These are phyloP conservation scores for Aristolochia contorta DNA, from an alignment of 164 flowering plant genomes.

Conservation along the genomic window DNA sequence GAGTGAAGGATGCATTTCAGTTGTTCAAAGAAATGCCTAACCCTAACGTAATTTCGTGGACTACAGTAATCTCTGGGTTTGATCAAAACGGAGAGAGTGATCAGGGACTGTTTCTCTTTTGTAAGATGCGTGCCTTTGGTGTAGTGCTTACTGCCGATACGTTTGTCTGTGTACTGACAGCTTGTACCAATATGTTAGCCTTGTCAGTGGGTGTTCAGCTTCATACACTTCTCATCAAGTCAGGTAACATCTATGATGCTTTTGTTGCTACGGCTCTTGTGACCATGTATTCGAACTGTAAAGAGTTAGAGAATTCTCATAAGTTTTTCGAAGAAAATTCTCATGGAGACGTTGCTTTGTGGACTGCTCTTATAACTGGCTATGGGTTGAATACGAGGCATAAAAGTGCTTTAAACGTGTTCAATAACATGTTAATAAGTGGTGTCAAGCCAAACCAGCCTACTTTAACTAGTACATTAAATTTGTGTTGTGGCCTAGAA, in stretches of 20 bases:
- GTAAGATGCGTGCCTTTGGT: constrained; percentile 3
- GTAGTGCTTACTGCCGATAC: constrained; percentile 11
- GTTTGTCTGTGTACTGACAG: constrained; percentile 10
- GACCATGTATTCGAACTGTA: constrained; percentile 14
- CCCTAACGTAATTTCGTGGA: constrained; percentile 15
- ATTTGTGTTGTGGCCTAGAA: constrained; percentile 11
- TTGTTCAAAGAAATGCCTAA: constrained; percentile 9
- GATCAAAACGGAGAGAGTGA: constrained; percentile 6
- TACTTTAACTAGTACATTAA: constrained; percentile 15
- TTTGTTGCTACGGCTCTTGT: constrained; percentile 11
- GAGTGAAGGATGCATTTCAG: constrained; percentile 10
- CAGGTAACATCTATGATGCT: constrained; percentile 2
- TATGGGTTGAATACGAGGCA: constrained; percentile 9
- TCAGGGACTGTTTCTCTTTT: constrained; percentile 10
- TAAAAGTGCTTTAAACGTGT: constrained; percentile 8
- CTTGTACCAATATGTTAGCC: constrained; percentile 8
- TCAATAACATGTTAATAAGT: constrained; percentile 3
- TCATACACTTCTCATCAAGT: constrained; percentile 12
- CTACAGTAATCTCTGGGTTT: constrained; percentile 11
- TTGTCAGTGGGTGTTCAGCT: constrained; percentile 10
- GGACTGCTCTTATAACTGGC: constrained; percentile 15
- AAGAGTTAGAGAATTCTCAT: not conserved
- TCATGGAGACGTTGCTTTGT: constrained; percentile 7
- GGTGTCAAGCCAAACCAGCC: constrained; percentile 12
- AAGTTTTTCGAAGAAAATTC: constrained; percentile 7